Evolutionary conservation across 2,329 filamentous ascomycete species (phyloP), one percentile per base, ranked within the genome.

Genomic region (Pseudocercospora vitis): DNA sequence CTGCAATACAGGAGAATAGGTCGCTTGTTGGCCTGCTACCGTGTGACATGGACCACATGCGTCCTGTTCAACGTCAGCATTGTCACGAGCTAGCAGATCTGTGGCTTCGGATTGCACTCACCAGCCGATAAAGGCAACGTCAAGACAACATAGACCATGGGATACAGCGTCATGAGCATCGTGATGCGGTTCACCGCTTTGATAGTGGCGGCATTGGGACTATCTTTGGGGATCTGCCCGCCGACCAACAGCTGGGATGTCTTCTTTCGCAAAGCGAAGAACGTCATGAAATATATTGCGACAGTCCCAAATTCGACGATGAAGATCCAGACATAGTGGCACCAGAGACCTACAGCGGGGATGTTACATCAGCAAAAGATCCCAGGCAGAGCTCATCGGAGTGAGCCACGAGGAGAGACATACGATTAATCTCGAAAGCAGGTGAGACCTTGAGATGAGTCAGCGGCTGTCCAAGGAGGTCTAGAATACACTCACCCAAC

Each of bases 271-370:
- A 71, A 61, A 40, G 61, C 59, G 46, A 62, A 50, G 54, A 70
- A 68, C 7, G 67, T 68, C 28, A 62, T 51, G 12, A 72, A 66
- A 66, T 83, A 83, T 53, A 80, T 73, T 32, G 78, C 46, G 4
- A 81, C 68, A 18, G 76, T 79, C 11, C 76, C 74, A 59, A 81
- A 78, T 60, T 81, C 73, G 51, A 76, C 74, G 19, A 78, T 65
- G 62, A 81, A 86, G 50, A 87, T 84, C 80, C 81, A 87, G 26
- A 86, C 70, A 58, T 87, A 87, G 63, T 87, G 84, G 0, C 83
- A 76, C 50, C 47, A 53, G 21, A 42, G 37, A 7, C 37, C n/a
- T n/a, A n/a, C n/a, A n/a, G n/a, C n/a, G n/a, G n/a, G n/a, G n/a
- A n/a, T n/a, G n/a, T n/a, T n/a, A n/a, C n/a, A n/a, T n/a, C n/a